Conservation (phyloP, 1,284 basidiomycete species). For the Veloboletus limbatus region DNA sequence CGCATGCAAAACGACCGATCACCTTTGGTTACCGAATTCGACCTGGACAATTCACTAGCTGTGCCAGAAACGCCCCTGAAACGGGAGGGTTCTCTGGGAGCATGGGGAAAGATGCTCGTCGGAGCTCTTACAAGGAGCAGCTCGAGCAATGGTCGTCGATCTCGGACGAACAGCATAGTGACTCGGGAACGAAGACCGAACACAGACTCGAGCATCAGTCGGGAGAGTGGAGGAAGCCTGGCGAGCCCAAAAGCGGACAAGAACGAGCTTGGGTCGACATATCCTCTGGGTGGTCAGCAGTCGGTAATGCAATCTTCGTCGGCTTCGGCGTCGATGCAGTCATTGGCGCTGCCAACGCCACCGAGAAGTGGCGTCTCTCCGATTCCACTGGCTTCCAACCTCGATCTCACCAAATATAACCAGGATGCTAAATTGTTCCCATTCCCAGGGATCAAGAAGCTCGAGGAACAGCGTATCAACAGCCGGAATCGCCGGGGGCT, state of each 20-base stretch:
- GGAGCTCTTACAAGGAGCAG: conserved; percentile 47
- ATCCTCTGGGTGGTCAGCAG: conserved; percentile 40
- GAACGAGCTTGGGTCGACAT: conserved; percentile 41
- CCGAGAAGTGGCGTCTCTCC: conserved; percentile 60
- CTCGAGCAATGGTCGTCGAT: conserved; percentile 66
- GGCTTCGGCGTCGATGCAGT: conserved; percentile 63
- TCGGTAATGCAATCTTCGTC: conserved; percentile 59
- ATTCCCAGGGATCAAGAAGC: conserved; percentile 78
- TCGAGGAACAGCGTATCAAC: conserved; percentile 66
- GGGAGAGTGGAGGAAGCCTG: conserved; percentile 71
- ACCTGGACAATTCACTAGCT: conserved; percentile 53
- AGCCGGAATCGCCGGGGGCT: conserved; percentile 51
- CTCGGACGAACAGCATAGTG: conserved; percentile 71
- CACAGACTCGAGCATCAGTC: conserved; percentile 67
- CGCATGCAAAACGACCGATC: conserved; percentile 55
- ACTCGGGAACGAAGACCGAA: conserved; percentile 62
- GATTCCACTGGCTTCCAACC: conserved; percentile 63
- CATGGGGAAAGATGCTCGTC: conserved; percentile 56
- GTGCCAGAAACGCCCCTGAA: conserved; percentile 51
- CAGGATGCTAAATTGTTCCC: conserved; percentile 79
- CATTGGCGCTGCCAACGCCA: conserved; percentile 51
- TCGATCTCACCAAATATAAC: conserved; percentile 59
- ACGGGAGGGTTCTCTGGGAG: conserved; percentile 53
- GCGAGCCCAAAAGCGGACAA: conserved; percentile 57
- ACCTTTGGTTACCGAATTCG: conserved; percentile 51